Conservation (phyloP, 2,329 filamentous ascomycete genomes). For the Colletotrichum eremochloae region DNA sequence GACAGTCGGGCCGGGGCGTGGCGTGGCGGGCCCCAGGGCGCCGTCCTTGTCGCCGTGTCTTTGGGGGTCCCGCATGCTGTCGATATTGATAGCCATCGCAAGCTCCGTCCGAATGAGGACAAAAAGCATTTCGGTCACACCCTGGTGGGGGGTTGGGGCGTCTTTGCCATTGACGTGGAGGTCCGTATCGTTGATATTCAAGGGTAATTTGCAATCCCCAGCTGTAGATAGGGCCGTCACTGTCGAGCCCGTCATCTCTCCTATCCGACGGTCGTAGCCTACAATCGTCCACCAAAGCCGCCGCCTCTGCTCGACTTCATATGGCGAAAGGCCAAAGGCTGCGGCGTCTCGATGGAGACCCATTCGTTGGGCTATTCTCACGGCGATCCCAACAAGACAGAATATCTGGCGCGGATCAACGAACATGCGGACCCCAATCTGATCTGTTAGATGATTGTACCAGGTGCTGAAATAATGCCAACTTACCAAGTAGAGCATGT, state of each 20-base stretch:
- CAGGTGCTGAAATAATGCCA: background rate
- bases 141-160: constrained; percentile 60
- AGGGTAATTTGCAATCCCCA: constrained; percentile 68
- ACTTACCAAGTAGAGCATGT: constrained; percentile 74
- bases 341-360: constrained; percentile 75
- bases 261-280: constrained; percentile 76
- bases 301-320: constrained; percentile 78
- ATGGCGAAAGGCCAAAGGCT: constrained; percentile 64
- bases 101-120: constrained; percentile 69
- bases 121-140: constrained; percentile 73
- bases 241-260: constrained; percentile 73
- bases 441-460: constrained; percentile 15
- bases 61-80: constrained; percentile 54
- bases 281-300: constrained; percentile 81
- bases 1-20: constrained; percentile 54
- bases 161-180: constrained; percentile 70
- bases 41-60: constrained; percentile 48
- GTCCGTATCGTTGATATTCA: constrained; percentile 74
- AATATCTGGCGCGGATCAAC: constrained; percentile 73
- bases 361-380: constrained; percentile 77
- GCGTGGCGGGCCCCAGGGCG: constrained; percentile 44
- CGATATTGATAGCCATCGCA: constrained; percentile 65
- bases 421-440: constrained; percentile 64
- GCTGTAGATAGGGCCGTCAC: constrained; percentile 68
- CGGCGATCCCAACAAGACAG: constrained; percentile 73